Base-by-base conservation (phyloP, 148 eudicot genomes). In the Chenopodium album region DNA sequence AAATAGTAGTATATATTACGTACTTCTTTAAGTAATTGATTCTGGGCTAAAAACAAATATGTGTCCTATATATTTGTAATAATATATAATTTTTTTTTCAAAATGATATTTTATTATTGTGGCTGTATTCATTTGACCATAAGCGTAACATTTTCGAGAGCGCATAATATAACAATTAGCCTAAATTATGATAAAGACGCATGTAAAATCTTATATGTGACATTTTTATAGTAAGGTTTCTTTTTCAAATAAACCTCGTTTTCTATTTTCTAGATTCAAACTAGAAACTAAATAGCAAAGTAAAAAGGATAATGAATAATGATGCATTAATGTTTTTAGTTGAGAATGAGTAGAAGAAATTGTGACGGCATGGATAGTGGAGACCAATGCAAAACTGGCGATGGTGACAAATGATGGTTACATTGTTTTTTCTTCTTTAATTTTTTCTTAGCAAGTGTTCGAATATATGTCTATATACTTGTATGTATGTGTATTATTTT, bases 321-420 rank as follows among this genome's bases (percentile, higher is more conserved):
- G 26, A 62, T 4, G 13, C 23, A 62, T 62, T 62, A 62, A 62
- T 62, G 66, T 8, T 20, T 62, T 62, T n/a, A 10, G 66, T 62
- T 62, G 66, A 62, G 66, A 7, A 62, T 62, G 22, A 17, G 17
- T 56, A 16, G 62, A 56, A 56, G 62, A 56, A 62, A 56, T 16
- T 80, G 52, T 4, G 82, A 74, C 71, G 66, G 68, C 78, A 73
- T 62, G 26, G 34, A 41, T 19, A 50, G 63, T 62, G 41, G 76
- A 41, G 72, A 50, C 76, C 69, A 72, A 50, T 59, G 62, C n/a
- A 28, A n/a, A 34, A 41, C 32, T 46, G 77, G 47, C n/a, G 83
- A 81, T 74, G 8, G 44, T 81, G 83, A 81, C 83, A 23, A 63
- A 23, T 64, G 73, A 75, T 62, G 26, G 6, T 62, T 22, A 22